phyloP scores from a whole-genome alignment of 2,329 filamentous ascomycete genomes.

The Triangularia setosa region DNA sequence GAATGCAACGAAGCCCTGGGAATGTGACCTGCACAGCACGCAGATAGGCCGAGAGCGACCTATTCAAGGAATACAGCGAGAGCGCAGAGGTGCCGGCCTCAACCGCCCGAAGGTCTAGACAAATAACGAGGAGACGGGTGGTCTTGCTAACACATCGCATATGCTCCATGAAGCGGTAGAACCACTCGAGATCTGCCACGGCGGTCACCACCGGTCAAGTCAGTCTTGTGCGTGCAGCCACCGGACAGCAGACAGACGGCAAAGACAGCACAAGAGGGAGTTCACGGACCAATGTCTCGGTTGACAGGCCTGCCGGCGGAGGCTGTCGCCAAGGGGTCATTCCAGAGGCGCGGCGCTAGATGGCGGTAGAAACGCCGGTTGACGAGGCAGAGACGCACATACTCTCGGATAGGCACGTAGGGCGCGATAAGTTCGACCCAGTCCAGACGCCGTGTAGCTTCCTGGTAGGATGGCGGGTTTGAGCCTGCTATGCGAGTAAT shows the following conservation, averaged over 20 bases:
- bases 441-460: slow-evolving; percentile 44
- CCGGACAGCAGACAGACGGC: not conserved
- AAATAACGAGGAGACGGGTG: slow-evolving; percentile 38
- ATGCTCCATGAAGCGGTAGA: slow-evolving; percentile 43
- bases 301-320: slow-evolving; percentile 27
- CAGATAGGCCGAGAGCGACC: slow-evolving; percentile 39
- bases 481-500: not conserved
- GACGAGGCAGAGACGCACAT: slow-evolving; percentile 46
- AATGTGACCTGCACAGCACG: slow-evolving; percentile 37
- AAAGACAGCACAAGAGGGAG: not conserved
- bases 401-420: slow-evolving; percentile 40
- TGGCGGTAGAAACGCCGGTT: slow-evolving; percentile 42
- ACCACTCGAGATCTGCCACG: slow-evolving; percentile 46
- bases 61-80: slow-evolving; percentile 37
- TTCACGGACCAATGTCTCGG: not conserved
- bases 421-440: slow-evolving; percentile 48
- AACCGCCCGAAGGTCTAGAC: slow-evolving; percentile 43
- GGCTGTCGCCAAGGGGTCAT: slow-evolving; percentile 38
- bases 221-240: not conserved
- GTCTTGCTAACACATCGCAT: slow-evolving; percentile 32
- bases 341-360: slow-evolving; percentile 53
- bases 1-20: slow-evolving; percentile 42
- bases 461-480: slow-evolving; percentile 49
- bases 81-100: slow-evolving; percentile 39
- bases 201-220: not conserved